phyloP scores from a whole-genome alignment of 139 green algal species.

The Chlamydomonas eustigma region DNA sequence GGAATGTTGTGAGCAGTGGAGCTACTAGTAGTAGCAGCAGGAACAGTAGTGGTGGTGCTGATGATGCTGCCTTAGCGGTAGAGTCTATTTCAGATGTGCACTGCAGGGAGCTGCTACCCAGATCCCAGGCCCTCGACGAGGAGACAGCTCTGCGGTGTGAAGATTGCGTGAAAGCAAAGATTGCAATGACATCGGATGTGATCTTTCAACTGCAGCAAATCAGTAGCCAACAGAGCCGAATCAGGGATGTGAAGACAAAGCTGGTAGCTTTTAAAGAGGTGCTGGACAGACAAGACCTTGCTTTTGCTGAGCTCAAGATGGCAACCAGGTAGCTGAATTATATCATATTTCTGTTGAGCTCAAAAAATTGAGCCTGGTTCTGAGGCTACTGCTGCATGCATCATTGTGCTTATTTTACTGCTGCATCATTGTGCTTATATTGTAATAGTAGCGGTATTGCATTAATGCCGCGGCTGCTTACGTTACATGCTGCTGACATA shows the following conservation, averaged over 20 bases:
- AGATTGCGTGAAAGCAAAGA: slow-evolving; percentile 48
- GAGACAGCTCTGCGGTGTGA: neutral
- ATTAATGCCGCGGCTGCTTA: no score
- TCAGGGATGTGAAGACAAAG: slow-evolving; percentile 78
- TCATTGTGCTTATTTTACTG: neutral
- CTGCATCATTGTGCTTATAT: no score
- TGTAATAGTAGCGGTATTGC: no score
- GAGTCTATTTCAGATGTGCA: slow-evolving; percentile 80
- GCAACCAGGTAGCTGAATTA: neutral
- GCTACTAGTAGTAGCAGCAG: no score
- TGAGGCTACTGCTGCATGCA: neutral
- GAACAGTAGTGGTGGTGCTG: no score
- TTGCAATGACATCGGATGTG: slow-evolving; percentile 69
- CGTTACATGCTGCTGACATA: no score
- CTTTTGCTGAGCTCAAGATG: slow-evolving; percentile 63
- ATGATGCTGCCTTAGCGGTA: slow-evolving; percentile 68
- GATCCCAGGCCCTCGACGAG: slow-evolving; percentile 24
- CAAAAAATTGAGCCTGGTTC: neutral
- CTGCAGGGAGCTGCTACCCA: slow-evolving; percentile 53
- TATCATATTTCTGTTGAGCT: neutral
- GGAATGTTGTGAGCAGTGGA: no score
- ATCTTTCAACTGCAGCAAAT: slow-evolving; percentile 74
- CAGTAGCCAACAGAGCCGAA: slow-evolving; percentile 69
- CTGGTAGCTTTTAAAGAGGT: slow-evolving; percentile 71
- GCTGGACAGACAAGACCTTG: slow-evolving; percentile 50